Evolutionary conservation across 2,329 filamentous ascomycete genomes (phyloP).

Genomic region (Chaetomium sp.): DNA sequence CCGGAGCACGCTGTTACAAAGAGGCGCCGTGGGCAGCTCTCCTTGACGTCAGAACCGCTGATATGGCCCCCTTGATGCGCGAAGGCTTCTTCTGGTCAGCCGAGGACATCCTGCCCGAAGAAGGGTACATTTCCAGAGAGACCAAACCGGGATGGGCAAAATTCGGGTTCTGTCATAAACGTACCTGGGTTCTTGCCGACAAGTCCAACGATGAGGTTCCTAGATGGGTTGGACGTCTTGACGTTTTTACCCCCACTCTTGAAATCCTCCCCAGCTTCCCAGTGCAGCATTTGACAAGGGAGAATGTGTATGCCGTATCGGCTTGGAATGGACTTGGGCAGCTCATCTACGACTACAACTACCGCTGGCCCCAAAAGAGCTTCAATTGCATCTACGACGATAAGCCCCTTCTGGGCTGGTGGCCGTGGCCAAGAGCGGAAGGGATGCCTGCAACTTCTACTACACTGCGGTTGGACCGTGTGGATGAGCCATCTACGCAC

Average conservation of each 20-base stretch:
- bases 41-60: not conserved
- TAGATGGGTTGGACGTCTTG: not conserved
- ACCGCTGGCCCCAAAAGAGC: not conserved
- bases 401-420: slow-evolving; percentile 13
- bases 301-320: not conserved
- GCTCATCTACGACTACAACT: not conserved
- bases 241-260: not conserved
- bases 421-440: slow-evolving; percentile 11
- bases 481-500: not conserved
- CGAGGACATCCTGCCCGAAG: slow-evolving; percentile 10
- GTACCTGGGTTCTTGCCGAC: slow-evolving; percentile 2
- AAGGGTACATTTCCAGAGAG: not conserved
- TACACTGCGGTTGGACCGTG: not conserved
- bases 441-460: not conserved
- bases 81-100: slow-evolving; percentile 8
- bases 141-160: not conserved
- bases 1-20: not conserved
- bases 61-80: not conserved
- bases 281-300: not conserved
- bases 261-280: not conserved
- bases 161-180: not conserved
- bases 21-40: not conserved
- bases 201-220: not conserved
- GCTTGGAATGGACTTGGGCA: not conserved
- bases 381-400: slow-evolving; percentile 15